phyloP scores from a whole-genome alignment of 768 basidiomycete genomes.

The Mycena pura region DNA sequence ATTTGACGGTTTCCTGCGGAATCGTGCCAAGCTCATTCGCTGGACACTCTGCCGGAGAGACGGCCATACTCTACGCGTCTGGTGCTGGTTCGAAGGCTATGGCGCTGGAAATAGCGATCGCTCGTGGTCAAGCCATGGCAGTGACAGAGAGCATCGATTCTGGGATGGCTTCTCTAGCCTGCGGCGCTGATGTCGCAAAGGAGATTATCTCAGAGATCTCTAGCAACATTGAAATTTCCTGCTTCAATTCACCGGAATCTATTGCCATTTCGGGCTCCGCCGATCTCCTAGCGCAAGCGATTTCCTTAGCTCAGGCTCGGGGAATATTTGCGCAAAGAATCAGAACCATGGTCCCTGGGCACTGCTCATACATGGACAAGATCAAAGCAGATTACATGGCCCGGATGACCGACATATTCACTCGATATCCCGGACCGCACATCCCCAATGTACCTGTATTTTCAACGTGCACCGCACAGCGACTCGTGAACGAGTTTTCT shows the following conservation, averaged over 20 bases:
- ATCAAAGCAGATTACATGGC: not conserved
- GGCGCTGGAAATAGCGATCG: constrained; percentile 40
- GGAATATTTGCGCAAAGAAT: not conserved
- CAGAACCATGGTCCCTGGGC: not conserved
- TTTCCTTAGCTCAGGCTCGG: not conserved
- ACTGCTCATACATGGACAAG: not conserved
- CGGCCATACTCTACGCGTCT: constrained; percentile 40
- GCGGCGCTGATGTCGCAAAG: too few relatives aligned
- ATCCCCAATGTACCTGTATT: not conserved
- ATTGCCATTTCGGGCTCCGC: not conserved
- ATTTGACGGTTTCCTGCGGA: constrained; percentile 30
- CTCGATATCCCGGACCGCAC: not conserved
- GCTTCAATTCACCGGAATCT: not conserved
- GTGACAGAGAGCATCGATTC: too few relatives aligned
- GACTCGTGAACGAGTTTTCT: not conserved
- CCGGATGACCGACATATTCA: not conserved
- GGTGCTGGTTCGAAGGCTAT: constrained; percentile 36
- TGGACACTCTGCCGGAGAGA: constrained; percentile 45
- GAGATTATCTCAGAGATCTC: too few relatives aligned
- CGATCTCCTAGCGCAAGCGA: not conserved
- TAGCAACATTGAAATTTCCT: not conserved
- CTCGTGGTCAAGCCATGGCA: too few relatives aligned
- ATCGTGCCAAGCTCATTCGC: constrained; percentile 33
- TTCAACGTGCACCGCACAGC: not conserved
- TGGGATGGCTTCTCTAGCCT: too few relatives aligned